Evolutionary conservation across 169 alveolate genomes (phyloP).

Genomic region (Plasmodium knowlesi): DNA sequence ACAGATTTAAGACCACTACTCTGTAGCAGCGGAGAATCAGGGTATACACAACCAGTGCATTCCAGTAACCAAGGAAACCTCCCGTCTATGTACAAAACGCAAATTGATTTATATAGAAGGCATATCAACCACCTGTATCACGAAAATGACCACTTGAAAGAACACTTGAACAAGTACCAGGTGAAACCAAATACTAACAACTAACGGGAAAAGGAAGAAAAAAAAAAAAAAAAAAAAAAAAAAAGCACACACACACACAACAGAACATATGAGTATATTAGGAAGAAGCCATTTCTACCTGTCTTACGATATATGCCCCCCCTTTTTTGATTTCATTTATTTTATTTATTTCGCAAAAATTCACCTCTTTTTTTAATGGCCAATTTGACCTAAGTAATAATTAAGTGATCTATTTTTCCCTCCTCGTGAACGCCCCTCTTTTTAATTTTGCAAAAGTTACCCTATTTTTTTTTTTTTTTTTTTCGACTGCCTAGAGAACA

Average conservation of each 20-base stretch:
- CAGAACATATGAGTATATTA: neutral
- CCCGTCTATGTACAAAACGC: slow-evolving; percentile 20
- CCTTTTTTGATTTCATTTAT: neutral
- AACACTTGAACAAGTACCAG: slow-evolving; percentile 1
- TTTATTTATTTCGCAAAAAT: neutral
- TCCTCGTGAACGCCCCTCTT: neutral
- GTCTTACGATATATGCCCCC: neutral
- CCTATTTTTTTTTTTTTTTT: neutral
- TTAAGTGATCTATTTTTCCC: neutral
- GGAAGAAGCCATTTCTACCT: neutral
- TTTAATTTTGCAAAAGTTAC: neutral
- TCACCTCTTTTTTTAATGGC: neutral
- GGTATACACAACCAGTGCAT: slow-evolving; percentile 7
- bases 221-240: neutral
- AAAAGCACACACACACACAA: neutral
- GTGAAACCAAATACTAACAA: neutral
- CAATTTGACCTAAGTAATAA: neutral
- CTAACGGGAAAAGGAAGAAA: neutral
- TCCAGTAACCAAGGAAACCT: neutral
- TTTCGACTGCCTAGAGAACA: neutral
- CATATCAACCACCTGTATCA: slow-evolving; percentile 58
- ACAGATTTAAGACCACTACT: slow-evolving; percentile 15
- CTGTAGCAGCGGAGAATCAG: neutral
- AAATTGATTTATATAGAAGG: slow-evolving; percentile 65
- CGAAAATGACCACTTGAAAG: slow-evolving; percentile 46